Conservation (phyloP, 345 rosid genomes). For the Arabis alpina region DNA sequence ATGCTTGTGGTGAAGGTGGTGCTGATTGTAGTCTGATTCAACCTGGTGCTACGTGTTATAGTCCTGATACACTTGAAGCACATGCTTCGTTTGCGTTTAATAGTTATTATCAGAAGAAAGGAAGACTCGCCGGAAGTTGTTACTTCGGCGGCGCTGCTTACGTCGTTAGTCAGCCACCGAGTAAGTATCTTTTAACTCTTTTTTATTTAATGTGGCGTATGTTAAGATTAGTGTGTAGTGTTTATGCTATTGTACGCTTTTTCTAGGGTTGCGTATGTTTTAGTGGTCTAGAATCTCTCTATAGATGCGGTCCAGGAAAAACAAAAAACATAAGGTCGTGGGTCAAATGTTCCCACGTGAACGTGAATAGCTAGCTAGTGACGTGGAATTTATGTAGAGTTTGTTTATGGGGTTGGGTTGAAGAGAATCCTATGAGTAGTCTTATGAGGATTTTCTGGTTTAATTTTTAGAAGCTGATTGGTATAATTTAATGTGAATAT, state of each 20-base stretch:
- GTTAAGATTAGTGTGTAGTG: constrained; percentile 11
- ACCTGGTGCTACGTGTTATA: constrained; percentile 66
- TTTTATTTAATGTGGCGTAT: neutral
- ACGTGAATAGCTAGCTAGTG: neutral
- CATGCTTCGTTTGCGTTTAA: constrained; percentile 97
- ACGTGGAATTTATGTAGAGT: neutral
- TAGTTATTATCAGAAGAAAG: constrained; percentile 83
- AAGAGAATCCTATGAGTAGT: constrained; percentile 32
- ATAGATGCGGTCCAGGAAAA: constrained; percentile 1
- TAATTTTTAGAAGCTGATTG: constrained; percentile 9
- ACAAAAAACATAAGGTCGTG: neutral
- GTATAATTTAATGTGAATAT: constrained; percentile 35
- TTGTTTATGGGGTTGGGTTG: neutral
- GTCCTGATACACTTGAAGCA: constrained; percentile 77
- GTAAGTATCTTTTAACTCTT: constrained; percentile 49
- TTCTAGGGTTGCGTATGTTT: constrained; percentile 26
- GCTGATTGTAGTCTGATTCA: constrained; percentile 90
- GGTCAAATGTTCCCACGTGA: constrained; percentile 43
- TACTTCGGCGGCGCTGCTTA: constrained; percentile 86
- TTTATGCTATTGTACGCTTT: neutral
- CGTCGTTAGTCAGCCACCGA: constrained; percentile 79
- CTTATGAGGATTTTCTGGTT: neutral
- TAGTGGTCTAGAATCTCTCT: neutral
- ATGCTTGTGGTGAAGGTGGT: constrained; percentile 87
- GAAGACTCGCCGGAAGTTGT: constrained; percentile 73